phyloP scores from a whole-genome alignment of 352 stramenopile species.

The Phytophthora podocarpi region DNA sequence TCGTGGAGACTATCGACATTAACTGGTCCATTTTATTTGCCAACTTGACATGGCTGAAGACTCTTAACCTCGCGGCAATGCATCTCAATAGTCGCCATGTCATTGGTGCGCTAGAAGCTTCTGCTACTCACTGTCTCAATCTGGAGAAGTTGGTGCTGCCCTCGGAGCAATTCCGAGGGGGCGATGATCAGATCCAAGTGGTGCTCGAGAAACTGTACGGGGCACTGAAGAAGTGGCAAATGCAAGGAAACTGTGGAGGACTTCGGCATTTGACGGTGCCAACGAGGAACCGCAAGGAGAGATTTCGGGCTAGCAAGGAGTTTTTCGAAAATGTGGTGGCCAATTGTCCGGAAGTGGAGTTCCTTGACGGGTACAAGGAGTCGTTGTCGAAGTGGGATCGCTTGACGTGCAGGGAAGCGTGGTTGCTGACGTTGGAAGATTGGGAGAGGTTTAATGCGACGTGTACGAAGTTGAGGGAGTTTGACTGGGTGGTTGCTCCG shows the following conservation, averaged over 20 bases:
- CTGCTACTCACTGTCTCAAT: slow-evolving; percentile 18
- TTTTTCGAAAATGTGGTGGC: slow-evolving; percentile 36
- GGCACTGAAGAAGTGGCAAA: slow-evolving; percentile 26
- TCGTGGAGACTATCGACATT: slow-evolving; percentile 20
- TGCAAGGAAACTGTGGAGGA: slow-evolving; percentile 15
- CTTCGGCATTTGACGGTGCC: slow-evolving; percentile 32
- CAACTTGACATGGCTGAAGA: slow-evolving; percentile 14
- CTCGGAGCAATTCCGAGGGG: neutral
- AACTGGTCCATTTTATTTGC: slow-evolving; percentile 21
- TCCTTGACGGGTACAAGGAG: slow-evolving; percentile 36
- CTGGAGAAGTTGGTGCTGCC: slow-evolving; percentile 29
- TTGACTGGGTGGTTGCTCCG: slow-evolving; percentile 39
- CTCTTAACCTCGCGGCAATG: slow-evolving; percentile 23
- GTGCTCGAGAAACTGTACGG: slow-evolving; percentile 26
- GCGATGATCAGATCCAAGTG: neutral
- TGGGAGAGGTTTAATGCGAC: slow-evolving; percentile 35
- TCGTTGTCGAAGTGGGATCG: slow-evolving; percentile 19
- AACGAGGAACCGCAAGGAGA: slow-evolving; percentile 1
- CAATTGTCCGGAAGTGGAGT: slow-evolving; percentile 30
- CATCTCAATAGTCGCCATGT: slow-evolving; percentile 23
- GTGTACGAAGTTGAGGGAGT: slow-evolving; percentile 34
- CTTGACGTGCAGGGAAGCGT: slow-evolving; percentile 25
- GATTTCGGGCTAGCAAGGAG: slow-evolving; percentile 10
- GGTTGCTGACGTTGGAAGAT: slow-evolving; percentile 17
- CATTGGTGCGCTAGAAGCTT: slow-evolving; percentile 13